Evolutionary conservation across 176 grass and related monocot genomes (phyloP).

Genomic region (Musa acuminata): DNA sequence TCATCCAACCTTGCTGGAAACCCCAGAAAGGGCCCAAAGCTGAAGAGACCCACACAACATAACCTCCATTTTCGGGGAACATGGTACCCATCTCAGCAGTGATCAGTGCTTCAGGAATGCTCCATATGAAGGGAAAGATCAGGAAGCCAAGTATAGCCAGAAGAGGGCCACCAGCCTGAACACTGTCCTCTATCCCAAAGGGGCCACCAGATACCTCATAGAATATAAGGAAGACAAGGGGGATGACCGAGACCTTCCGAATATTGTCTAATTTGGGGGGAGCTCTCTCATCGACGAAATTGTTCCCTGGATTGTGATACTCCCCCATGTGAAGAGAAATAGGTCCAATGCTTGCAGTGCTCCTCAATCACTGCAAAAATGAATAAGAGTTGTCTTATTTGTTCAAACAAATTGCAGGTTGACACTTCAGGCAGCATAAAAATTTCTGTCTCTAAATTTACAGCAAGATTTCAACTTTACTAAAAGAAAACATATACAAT

Average conservation of each 20-base stretch:
- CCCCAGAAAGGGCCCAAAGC: slow-evolving; percentile 40
- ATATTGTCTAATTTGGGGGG: neutral
- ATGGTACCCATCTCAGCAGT: slow-evolving; percentile 37
- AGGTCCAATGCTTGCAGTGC: neutral
- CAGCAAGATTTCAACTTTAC: neutral
- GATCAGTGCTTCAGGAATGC: slow-evolving; percentile 33
- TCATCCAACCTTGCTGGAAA: slow-evolving; percentile 38
- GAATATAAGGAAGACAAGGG: slow-evolving; percentile 45
- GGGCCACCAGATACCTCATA: slow-evolving; percentile 41
- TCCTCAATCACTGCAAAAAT: neutral
- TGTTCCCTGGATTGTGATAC: neutral
- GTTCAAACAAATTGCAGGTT: neutral
- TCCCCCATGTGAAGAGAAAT: slow-evolving; percentile 1
- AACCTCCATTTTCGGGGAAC: slow-evolving; percentile 36
- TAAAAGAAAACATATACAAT: neutral
- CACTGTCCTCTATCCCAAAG: slow-evolving; percentile 28
- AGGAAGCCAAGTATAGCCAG: slow-evolving; percentile 35
- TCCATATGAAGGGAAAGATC: slow-evolving; percentile 35
- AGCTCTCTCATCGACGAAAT: neutral
- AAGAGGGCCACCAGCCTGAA: slow-evolving; percentile 32
- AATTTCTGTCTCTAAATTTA: neutral
- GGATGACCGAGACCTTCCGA: slow-evolving; percentile 25
- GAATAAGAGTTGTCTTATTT: neutral
- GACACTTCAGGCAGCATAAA: neutral
- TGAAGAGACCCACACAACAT: slow-evolving; percentile 33